phyloP scores from a whole-genome alignment of 768 basidiomycete genomes.

The Omphalotus guepiniiformis region DNA sequence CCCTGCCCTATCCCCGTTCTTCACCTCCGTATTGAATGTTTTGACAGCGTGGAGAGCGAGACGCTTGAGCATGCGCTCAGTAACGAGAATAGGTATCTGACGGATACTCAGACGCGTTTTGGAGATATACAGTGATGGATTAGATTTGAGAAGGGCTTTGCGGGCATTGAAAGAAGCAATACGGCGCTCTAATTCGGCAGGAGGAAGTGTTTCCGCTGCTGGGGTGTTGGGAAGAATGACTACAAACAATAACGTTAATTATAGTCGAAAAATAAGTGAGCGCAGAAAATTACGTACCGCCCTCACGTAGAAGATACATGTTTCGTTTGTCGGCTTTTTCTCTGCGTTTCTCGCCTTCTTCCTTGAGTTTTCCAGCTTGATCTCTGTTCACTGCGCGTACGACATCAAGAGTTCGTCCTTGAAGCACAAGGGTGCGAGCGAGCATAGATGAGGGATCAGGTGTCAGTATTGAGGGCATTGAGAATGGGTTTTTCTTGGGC shows the following conservation, averaged over 20 bases:
- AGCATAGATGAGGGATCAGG: constrained; percentile 88
- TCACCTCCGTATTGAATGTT: constrained; percentile 77
- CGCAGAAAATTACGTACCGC: constrained; percentile 52
- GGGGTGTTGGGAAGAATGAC: constrained; percentile 90
- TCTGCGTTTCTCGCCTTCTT: constrained; percentile 78
- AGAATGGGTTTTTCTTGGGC: constrained; percentile 82
- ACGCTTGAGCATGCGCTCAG: constrained; percentile 85
- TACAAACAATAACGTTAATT: constrained; percentile 25
- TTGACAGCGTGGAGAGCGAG: constrained; percentile 79
- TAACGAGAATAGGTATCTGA: constrained; percentile 86
- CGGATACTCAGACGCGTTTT: constrained; percentile 92
- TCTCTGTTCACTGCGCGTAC: constrained; percentile 88
- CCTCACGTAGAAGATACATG: constrained; percentile 93
- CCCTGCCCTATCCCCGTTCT: constrained; percentile 48
- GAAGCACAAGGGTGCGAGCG: constrained; percentile 79
- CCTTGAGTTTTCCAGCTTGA: constrained; percentile 81
- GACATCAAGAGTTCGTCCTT: constrained; percentile 91
- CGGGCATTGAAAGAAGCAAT: constrained; percentile 84
- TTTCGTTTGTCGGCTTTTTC: constrained; percentile 95
- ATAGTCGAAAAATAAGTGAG: background rate
- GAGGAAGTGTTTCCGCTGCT: constrained; percentile 64
- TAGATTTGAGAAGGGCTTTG: constrained; percentile 75
- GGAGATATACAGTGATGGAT: constrained; percentile 93
- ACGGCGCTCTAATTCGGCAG: constrained; percentile 82
- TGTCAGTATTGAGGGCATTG: constrained; percentile 83